Base-by-base conservation (phyloP, 805 yeast genomes). In the Candida montana region DNA sequence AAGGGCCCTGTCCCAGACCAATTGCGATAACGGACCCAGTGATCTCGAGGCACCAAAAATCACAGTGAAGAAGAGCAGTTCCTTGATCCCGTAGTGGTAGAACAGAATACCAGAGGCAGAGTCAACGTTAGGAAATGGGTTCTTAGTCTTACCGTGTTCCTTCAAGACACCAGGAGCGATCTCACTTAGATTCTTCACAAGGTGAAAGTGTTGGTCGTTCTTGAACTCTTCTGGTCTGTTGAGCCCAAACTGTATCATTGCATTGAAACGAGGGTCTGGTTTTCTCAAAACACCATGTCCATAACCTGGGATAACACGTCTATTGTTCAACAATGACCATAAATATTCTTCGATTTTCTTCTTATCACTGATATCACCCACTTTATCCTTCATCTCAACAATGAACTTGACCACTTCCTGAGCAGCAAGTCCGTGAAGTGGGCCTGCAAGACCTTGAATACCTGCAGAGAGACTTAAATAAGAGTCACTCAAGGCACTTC, bases 121-220 rank as follows among this genome's bases (percentile, higher is more conserved):
- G 65, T 84, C 93, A 49, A 84, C 93, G 61, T 84, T 84, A 48
- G 93, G 93, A 74, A 74, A 81, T 49, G 93, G 93, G 71, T 84
- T 84, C 71, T 82, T 80, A 60, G 90, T 82, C 72, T 84, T 84
- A 45, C 93, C 91, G 66, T 84, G 91, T 66, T 79, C 66, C 50
- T 75, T 78, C 57, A 84, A 69, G 33, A 84, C 90, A 45, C 72
- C 75, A 42, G 93, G 91, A 27, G 89, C 91, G 46, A 83, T 74
- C 54, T 77, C 71, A 57, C 81, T 79, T 45, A 82, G 67, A 62
- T 74, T 72, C 50, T 76, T 69, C 52, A 84, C 90, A 54, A 84
- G 71, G 61, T 75, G 68, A 71, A 81, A 81, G 56, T 79, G 69
- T 39, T 72, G 75, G 62, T 83, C 83, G 56, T 75, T 68, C 21